Evolutionary conservation across 495 filamentous ascomycete genomes (phyloP), one percentile per base, ranked within the genome.

Genomic region (Cercophora newfieldiana): DNA sequence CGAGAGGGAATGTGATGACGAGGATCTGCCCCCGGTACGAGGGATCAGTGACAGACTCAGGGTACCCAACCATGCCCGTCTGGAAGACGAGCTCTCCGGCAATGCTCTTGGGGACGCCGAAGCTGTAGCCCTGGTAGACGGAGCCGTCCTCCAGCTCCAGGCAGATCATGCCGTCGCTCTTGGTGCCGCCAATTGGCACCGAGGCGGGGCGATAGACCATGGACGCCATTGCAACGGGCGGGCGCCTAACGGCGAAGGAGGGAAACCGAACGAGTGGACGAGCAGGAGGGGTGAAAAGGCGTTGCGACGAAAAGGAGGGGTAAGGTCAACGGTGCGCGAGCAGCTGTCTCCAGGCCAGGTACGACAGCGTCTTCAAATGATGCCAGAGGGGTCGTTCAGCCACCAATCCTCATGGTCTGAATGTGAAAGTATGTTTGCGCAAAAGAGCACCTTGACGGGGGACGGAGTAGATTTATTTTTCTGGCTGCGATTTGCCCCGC

Each of bases 31-130:
- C 96, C 68, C 96, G 93, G 84, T 99, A 99, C 33, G 95, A 98
- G 33, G 95, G 96, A 72, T 98, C 96, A 74, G 95, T 98, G 87
- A 99, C 87, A 47, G 94, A 99, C 81, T 99, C 95, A 30, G 95
- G 94, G 74, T 99, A 99, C 66, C 95, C 95, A 63, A 99, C 95
- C 95, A 99, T 96, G 74, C 95, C 95, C 57, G 95, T 99, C 84
- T 99, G 95, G 82, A 99, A 99, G 78, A 99, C 95, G 75, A 98
- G 83, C 85, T 99, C 95, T 72, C 95, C 95, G 64, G 94, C 89
- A 71, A 95, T 87, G 74, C 90, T 96, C 84, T 91, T 95, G 73
- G 92, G 83, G 26, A 93, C 92, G 74, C 95, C 95, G 75, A 97
- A 99, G 83, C 93, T 97, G 80, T 92, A 90, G 61, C 95, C 95